Percentiles rank a stretch among this genome's conserved stretches.
These are phyloP conservation scores for Mycena metata DNA, from an alignment of 768 basidiomycete species.

Conservation along the genomic window DNA sequence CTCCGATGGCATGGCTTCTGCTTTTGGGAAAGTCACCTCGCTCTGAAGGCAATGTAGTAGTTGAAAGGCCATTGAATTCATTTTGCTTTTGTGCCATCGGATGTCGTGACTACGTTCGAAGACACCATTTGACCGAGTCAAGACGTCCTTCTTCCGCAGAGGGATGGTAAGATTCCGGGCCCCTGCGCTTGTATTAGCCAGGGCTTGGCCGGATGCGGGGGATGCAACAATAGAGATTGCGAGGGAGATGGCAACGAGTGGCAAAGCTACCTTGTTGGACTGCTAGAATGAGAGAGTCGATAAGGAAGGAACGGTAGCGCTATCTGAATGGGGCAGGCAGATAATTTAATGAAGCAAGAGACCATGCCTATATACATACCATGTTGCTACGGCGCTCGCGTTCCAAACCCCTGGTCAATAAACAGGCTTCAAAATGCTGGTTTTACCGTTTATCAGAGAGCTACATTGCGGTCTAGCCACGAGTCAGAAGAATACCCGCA, in stretches of 20 bases:
- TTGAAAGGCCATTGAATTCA: too few relatives aligned
- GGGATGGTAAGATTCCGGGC: slow-evolving; percentile 26
- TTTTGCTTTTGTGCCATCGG: too few relatives aligned
- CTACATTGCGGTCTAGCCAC: too few relatives aligned
- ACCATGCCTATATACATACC: neutral
- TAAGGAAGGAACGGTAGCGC: neutral
- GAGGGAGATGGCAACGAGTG: slow-evolving; percentile 17
- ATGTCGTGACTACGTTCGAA: slow-evolving; percentile 26
- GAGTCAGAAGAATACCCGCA: too few relatives aligned
- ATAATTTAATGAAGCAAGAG: neutral
- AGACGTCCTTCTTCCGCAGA: slow-evolving; percentile 21
- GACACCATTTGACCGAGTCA: slow-evolving; percentile 34
- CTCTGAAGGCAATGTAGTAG: neutral
- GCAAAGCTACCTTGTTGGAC: slow-evolving; percentile 19
- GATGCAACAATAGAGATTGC: neutral
- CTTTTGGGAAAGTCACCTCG: slow-evolving; percentile 32
- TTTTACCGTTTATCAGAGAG: too few relatives aligned
- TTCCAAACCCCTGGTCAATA: neutral
- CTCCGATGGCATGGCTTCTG: slow-evolving; percentile 36
- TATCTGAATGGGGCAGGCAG: neutral
- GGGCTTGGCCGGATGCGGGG: neutral
- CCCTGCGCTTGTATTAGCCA: neutral
- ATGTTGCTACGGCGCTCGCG: neutral
- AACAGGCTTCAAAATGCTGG: too few relatives aligned
- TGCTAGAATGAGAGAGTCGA: slow-evolving; percentile 6